These are phyloP conservation scores for Gamsiella multidivaricata DNA, from an alignment of 192 early-diverging fungal genomes.

Conservation along the genomic window DNA sequence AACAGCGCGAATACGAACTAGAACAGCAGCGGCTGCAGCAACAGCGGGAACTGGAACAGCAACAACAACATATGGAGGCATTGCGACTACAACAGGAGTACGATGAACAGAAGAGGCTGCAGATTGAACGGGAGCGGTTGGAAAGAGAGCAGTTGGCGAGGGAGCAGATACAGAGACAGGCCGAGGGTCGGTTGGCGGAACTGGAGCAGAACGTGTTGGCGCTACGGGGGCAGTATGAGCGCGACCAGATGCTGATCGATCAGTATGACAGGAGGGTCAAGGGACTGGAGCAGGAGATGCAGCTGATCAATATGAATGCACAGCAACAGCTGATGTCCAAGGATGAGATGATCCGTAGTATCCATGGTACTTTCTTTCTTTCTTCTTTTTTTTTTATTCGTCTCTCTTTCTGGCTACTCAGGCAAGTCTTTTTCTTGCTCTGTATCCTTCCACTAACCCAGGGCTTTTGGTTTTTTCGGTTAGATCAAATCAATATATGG, in stretches of 20 bases:
- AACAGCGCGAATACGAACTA: slow-evolving; percentile 67
- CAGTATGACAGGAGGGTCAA: slow-evolving; percentile 91
- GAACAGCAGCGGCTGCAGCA: slow-evolving; percentile 73
- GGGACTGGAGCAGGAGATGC: slow-evolving; percentile 86
- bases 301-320: slow-evolving; percentile 72
- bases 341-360: slow-evolving; percentile 83
- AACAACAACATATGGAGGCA: slow-evolving; percentile 64
- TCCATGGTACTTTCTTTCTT: slow-evolving; percentile 70
- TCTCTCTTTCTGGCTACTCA: background rate
- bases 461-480: background rate
- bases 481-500: slow-evolving; percentile 95
- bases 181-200: slow-evolving; percentile 80
- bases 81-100: slow-evolving; percentile 75
- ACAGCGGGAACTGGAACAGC: slow-evolving; percentile 66
- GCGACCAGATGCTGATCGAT: slow-evolving; percentile 84
- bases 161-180: slow-evolving; percentile 86
- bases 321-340: slow-evolving; percentile 82
- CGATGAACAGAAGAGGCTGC: slow-evolving; percentile 82
- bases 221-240: slow-evolving; percentile 79
- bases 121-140: slow-evolving; percentile 75
- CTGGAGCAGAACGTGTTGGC: slow-evolving; percentile 85
- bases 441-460: background rate
- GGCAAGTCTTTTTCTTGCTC: background rate
- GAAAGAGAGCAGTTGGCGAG: slow-evolving; percentile 79
- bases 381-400: background rate